Conservation (phyloP, 2,329 filamentous ascomycete species). For the Phaeosphaeria sp. region DNA sequence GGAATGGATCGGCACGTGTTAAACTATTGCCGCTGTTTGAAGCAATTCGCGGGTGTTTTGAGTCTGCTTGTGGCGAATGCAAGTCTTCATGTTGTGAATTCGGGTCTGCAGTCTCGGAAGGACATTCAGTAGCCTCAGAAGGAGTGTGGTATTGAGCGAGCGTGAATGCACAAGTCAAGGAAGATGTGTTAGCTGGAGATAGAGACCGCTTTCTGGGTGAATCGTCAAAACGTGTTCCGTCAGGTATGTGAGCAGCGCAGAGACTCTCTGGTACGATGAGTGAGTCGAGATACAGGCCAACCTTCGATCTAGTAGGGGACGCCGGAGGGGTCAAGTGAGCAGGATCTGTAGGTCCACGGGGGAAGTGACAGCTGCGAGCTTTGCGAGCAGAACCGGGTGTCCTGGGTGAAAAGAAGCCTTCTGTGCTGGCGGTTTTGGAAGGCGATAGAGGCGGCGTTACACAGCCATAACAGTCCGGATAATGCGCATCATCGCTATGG, state of each 20-base stretch:
- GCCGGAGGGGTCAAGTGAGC: slow-evolving; percentile 22
- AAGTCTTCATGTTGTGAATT: neutral
- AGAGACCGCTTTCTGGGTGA: slow-evolving; percentile 13
- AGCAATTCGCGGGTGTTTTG: neutral
- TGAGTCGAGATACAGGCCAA: slow-evolving; percentile 15
- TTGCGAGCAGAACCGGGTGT: slow-evolving; percentile 42
- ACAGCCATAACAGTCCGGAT: slow-evolving; percentile 22
- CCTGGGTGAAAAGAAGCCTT: slow-evolving; percentile 37
- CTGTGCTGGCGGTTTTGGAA: slow-evolving; percentile 42
- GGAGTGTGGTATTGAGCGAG: slow-evolving; percentile 15
- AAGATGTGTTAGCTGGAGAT: neutral
- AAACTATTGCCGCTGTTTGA: neutral
- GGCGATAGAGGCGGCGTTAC: slow-evolving; percentile 44
- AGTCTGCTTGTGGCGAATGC: neutral
- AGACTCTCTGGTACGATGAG: slow-evolving; percentile 23
- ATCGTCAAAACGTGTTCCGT: slow-evolving; percentile 12
- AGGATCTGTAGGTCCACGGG: slow-evolving; percentile 16
- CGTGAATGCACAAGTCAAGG: slow-evolving; percentile 4
- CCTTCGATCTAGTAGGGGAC: slow-evolving; percentile 33
- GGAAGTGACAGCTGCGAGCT: slow-evolving; percentile 32
- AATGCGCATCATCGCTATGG: slow-evolving; percentile 24
- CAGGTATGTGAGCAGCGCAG: slow-evolving; percentile 8
- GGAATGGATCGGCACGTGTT: neutral
- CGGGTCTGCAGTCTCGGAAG: neutral
- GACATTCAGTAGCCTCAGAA: slow-evolving; percentile 3